phyloP scores from a whole-genome alignment of 305 asterid species.

The Fraxinus xanthoxyloides region DNA sequence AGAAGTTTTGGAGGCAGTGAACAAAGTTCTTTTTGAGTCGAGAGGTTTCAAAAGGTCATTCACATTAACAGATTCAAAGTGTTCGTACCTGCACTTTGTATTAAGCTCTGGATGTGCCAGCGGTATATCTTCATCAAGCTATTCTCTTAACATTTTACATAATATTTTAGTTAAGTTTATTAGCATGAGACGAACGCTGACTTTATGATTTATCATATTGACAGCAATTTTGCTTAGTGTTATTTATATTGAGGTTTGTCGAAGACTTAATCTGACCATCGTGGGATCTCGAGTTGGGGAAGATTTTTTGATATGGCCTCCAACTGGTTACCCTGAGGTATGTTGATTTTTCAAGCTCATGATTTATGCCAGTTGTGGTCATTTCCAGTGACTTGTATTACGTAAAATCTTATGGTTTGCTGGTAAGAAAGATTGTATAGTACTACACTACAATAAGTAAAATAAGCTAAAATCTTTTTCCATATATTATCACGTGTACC shows the following conservation, averaged over 20 bases:
- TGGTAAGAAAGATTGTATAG: not conserved
- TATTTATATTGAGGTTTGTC: conserved; percentile 90
- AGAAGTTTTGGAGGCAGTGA: conserved; percentile 85
- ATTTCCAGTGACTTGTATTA: too few species aligned
- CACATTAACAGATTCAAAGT: conserved; percentile 65
- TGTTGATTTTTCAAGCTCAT: conserved; percentile 11
- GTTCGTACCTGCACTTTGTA: conserved; percentile 78
- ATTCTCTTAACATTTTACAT: not conserved
- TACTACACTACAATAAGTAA: not conserved
- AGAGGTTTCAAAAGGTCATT: conserved; percentile 82
- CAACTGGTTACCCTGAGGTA: conserved; percentile 91
- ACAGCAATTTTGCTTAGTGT: conserved; percentile 91
- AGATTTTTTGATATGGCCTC: conserved; percentile 96
- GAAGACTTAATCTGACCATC: conserved; percentile 79
- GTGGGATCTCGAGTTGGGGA: conserved; percentile 99
- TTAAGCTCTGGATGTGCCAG: conserved; percentile 78
- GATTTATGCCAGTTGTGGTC: not conserved
- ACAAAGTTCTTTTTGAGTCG: conserved; percentile 62
- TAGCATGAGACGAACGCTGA: conserved; percentile 14
- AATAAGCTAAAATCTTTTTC: too few species aligned
- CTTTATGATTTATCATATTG: conserved; percentile 13
- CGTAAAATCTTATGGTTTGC: not conserved
- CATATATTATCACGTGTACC: not conserved
- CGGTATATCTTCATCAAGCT: conserved; percentile 42
- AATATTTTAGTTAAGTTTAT: not conserved